These are phyloP conservation scores for Leishmania turanica DNA, from an alignment of 208 protist genomes.

Conservation along the genomic window DNA sequence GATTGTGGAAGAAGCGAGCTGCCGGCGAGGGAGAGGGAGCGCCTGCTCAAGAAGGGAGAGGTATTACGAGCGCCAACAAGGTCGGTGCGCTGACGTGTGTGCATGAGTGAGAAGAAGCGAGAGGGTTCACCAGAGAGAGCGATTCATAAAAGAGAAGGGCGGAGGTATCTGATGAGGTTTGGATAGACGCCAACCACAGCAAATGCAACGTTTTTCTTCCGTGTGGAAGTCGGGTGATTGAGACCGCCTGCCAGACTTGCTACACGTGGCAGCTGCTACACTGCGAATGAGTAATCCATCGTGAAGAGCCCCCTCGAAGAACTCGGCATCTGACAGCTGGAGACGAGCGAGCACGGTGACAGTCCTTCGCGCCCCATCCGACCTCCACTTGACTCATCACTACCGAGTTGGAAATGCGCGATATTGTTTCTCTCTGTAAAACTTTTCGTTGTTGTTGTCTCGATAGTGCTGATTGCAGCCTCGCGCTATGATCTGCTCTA, in stretches of 20 bases:
- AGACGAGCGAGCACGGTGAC: not conserved
- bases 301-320: not conserved
- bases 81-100: not conserved
- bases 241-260: not conserved
- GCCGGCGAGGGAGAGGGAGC: not conserved
- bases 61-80: not conserved
- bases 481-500: not conserved
- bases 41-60: not conserved
- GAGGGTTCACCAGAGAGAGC: not conserved
- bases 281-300: not conserved
- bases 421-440: not conserved
- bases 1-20: not conserved
- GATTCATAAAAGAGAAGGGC: not conserved
- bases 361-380: not conserved
- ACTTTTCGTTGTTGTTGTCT: conserved; percentile 16
- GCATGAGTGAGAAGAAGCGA: not conserved
- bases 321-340: not conserved
- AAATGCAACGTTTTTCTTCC: not conserved
- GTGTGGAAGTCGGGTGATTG: not conserved
- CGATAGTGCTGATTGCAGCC: not conserved
- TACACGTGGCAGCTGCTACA: too few relatives aligned
- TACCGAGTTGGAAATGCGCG: not conserved
- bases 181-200: not conserved
- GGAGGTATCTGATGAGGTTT: too few relatives aligned
- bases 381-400: too few relatives aligned